Conservation (phyloP, 768 basidiomycete genomes). For the Tylopilus vinaceipallidus region DNA sequence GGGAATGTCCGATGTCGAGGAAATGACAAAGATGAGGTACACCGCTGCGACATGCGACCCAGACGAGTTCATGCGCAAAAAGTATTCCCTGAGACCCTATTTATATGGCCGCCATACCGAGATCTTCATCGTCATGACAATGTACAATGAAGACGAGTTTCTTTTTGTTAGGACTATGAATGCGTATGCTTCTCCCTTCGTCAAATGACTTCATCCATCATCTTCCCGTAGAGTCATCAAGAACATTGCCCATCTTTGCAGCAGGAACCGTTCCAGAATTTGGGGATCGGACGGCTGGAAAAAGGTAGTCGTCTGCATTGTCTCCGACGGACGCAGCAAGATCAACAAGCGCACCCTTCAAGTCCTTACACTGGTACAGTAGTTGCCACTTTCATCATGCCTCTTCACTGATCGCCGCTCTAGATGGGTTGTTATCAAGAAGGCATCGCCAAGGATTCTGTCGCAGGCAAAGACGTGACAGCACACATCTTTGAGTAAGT, state of each 20-base stretch:
- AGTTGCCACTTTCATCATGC: slow-evolving; percentile 5
- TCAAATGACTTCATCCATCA: slow-evolving; percentile 5
- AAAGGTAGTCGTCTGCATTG: slow-evolving; percentile 85
- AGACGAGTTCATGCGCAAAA: slow-evolving; percentile 77
- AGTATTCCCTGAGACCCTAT: slow-evolving; percentile 78
- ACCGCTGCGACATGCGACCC: slow-evolving; percentile 90
- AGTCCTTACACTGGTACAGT: slow-evolving; percentile 72
- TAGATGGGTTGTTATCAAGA: slow-evolving; percentile 89
- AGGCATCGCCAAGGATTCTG: slow-evolving; percentile 85
- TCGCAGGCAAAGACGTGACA: slow-evolving; percentile 86
- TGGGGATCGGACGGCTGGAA: slow-evolving; percentile 92
- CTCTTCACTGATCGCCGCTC: not conserved
- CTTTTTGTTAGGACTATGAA: slow-evolving; percentile 83
- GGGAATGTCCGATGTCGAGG: slow-evolving; percentile 59
- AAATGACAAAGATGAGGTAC: slow-evolving; percentile 83
- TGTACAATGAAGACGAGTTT: slow-evolving; percentile 91
- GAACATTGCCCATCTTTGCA: slow-evolving; percentile 79
- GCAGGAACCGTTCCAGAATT: slow-evolving; percentile 65
- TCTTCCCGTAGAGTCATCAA: slow-evolving; percentile 65
- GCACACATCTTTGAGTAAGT: slow-evolving; percentile 90
- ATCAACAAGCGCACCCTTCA: slow-evolving; percentile 90
- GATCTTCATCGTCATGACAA: slow-evolving; percentile 94
- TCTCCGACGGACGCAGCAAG: slow-evolving; percentile 83
- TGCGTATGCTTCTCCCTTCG: slow-evolving; percentile 46
- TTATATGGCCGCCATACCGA: slow-evolving; percentile 81